Conservation (phyloP, 2,329 filamentous ascomycete genomes). For the Fusarium devonianum region DNA sequence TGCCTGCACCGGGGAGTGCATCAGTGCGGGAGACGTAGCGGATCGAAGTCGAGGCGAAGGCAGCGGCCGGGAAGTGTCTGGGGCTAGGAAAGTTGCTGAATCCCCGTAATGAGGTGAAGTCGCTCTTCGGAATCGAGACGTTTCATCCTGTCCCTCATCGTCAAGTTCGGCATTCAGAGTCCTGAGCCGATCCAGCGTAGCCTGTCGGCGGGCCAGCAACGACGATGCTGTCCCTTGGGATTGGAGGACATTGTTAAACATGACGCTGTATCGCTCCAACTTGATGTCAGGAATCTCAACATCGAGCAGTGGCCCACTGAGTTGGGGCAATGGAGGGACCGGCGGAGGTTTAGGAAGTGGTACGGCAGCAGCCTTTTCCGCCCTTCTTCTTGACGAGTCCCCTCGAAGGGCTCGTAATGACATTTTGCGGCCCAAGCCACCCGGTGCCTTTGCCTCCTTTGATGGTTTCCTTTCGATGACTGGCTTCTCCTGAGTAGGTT, state of each 20-base stretch:
- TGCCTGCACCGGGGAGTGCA: slow-evolving; percentile 53
- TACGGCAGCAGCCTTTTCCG: slow-evolving; percentile 23
- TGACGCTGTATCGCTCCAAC: slow-evolving; percentile 91
- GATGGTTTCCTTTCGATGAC: slow-evolving; percentile 18
- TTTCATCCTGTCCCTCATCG: slow-evolving; percentile 48
- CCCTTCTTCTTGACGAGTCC: slow-evolving; percentile 32
- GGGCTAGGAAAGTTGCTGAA: slow-evolving; percentile 51
- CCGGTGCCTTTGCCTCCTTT: slow-evolving; percentile 26
- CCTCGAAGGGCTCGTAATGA: slow-evolving; percentile 37
- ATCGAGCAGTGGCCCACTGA: slow-evolving; percentile 60
- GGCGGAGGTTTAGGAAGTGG: slow-evolving; percentile 28
- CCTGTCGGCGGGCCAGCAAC: slow-evolving; percentile 65
- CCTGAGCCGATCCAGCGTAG: slow-evolving; percentile 64
- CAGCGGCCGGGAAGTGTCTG: slow-evolving; percentile 37
- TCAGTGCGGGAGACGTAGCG: slow-evolving; percentile 61
- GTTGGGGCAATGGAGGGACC: slow-evolving; percentile 22
- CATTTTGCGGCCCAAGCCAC: slow-evolving; percentile 39
- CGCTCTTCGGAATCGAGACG: slow-evolving; percentile 50
- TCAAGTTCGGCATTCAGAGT: slow-evolving; percentile 56
- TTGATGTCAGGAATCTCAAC: slow-evolving; percentile 82
- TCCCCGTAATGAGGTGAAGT: slow-evolving; percentile 56
- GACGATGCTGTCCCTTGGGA: slow-evolving; percentile 43
- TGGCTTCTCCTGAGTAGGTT: slow-evolving; percentile 22
- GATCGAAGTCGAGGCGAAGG: slow-evolving; percentile 55
- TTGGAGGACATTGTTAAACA: slow-evolving; percentile 82